These are phyloP conservation scores for Saprolegnia parasitica DNA, from an alignment of 352 stramenopile genomes.

Conservation along the genomic window DNA sequence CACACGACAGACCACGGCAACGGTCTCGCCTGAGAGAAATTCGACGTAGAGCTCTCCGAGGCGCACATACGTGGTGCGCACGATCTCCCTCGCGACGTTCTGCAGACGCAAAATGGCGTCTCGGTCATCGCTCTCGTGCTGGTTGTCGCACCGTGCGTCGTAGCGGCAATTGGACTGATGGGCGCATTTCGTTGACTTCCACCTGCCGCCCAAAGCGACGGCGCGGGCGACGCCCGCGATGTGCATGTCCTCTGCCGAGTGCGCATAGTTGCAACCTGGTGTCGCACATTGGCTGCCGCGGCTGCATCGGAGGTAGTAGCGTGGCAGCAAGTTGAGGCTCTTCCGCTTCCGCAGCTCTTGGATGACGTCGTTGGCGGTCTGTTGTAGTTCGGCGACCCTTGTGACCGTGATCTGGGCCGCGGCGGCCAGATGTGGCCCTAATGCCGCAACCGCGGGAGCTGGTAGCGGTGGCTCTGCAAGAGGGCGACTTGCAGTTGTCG, in stretches of 20 bases:
- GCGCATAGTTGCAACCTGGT: not conserved
- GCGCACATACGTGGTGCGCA: not conserved
- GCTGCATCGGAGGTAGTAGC: not conserved
- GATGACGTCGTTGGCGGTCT: not conserved
- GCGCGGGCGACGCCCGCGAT: not conserved
- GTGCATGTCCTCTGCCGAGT: not conserved
- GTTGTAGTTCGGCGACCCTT: not conserved
- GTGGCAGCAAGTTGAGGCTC: not conserved
- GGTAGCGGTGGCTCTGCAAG: too few species aligned
- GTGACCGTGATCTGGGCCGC: too few species aligned
- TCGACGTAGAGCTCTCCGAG: not conserved
- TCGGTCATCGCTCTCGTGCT: not conserved
- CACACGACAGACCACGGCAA: not conserved
- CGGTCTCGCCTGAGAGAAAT: not conserved
- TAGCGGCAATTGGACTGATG: not conserved
- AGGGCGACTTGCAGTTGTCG: too few species aligned
- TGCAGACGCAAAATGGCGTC: not conserved
- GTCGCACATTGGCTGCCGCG: not conserved
- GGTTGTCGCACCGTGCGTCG: not conserved
- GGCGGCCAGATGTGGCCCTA: too few species aligned
- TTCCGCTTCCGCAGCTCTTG: not conserved
- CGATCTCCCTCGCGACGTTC: not conserved
- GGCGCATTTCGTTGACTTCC: not conserved
- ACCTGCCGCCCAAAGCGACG: not conserved
- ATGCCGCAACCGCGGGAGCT: too few species aligned